Evolutionary conservation across 352 stramenopile species (phyloP).

Genomic region (Phytopythium kandeliae): DNA sequence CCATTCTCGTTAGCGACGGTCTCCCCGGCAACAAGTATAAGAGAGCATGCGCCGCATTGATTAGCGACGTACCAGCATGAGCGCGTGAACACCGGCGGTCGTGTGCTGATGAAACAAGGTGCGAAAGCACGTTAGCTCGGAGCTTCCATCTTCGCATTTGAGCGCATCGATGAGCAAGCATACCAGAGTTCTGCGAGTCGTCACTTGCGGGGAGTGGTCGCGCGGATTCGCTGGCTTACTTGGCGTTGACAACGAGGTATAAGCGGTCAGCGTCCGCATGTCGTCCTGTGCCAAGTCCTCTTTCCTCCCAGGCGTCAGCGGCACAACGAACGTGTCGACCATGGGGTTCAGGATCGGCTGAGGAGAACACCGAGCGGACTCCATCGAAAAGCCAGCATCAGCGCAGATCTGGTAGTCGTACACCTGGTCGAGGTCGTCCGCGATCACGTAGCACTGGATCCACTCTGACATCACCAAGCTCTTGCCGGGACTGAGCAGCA

Average conservation of each 20-base stretch:
- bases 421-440: constrained; percentile 69
- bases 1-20: too few species aligned
- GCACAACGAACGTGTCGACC: constrained; percentile 50
- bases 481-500: constrained; percentile 68
- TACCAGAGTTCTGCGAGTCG: constrained; percentile 22
- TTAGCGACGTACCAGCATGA: constrained; percentile 34
- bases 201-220: not conserved
- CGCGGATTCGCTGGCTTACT: constrained; percentile 11
- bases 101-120: constrained; percentile 21
- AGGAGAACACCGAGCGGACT: constrained; percentile 10
- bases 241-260: constrained; percentile 40
- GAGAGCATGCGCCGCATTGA: not conserved
- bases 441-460: constrained; percentile 85
- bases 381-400: constrained; percentile 31
- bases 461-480: constrained; percentile 72
- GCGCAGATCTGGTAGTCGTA: constrained; percentile 52
- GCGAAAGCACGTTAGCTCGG: too few species aligned
- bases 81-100: constrained; percentile 26
- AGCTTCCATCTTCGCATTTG: too few species aligned
- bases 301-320: constrained; percentile 14
- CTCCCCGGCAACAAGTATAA: too few species aligned
- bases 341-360: constrained; percentile 40
- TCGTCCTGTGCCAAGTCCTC: constrained; percentile 27
- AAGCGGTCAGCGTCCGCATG: constrained; percentile 43
- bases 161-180: constrained; percentile 7